Percentiles rank a stretch among this genome's conserved stretches.
These are phyloP conservation scores for Phytopythium chamaehyphon DNA, from an alignment of 352 stramenopile genomes.

Conservation along the genomic window DNA sequence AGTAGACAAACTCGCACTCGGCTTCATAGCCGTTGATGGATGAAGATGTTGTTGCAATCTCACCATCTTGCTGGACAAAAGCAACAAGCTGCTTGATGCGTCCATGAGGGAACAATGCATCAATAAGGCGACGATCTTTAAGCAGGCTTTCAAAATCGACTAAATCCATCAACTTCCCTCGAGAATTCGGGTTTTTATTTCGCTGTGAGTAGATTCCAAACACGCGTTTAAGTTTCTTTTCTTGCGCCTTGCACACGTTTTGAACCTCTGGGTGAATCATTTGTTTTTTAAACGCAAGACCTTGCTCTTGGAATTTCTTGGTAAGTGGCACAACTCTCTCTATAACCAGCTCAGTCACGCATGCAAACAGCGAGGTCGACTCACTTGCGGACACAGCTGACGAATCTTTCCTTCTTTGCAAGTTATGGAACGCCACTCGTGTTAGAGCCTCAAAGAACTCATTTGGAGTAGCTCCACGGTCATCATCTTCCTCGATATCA, in stretches of 20 bases:
- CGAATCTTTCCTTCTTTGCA: constrained; percentile 54
- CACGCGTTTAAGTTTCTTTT: constrained; percentile 74
- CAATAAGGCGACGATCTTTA: constrained; percentile 64
- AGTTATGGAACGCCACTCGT: constrained; percentile 64
- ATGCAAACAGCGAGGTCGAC: constrained; percentile 23
- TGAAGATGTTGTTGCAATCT: constrained; percentile 30
- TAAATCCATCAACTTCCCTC: constrained; percentile 70
- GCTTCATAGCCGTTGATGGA: constrained; percentile 45
- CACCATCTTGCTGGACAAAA: constrained; percentile 74
- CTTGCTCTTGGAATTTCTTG: constrained; percentile 76
- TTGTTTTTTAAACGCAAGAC: constrained; percentile 82
- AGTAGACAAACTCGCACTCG: constrained; percentile 76
- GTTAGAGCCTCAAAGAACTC: constrained; percentile 80
- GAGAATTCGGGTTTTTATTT: constrained; percentile 67
- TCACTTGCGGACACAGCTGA: constrained; percentile 13
- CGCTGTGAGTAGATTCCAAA: constrained; percentile 70
- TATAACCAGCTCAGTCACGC: constrained; percentile 57
- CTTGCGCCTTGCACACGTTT: constrained; percentile 66
- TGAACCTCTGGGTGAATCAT: constrained; percentile 77
- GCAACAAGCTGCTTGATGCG: constrained; percentile 77
- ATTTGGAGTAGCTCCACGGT: constrained; percentile 65
- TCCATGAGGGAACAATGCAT: constrained; percentile 66
- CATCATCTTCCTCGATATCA: constrained; percentile 48
- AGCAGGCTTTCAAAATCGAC: constrained; percentile 66
- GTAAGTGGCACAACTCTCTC: constrained; percentile 66